phyloP scores from a whole-genome alignment of 345 rosid genomes.

The Lagerstroemia speciosa region DNA sequence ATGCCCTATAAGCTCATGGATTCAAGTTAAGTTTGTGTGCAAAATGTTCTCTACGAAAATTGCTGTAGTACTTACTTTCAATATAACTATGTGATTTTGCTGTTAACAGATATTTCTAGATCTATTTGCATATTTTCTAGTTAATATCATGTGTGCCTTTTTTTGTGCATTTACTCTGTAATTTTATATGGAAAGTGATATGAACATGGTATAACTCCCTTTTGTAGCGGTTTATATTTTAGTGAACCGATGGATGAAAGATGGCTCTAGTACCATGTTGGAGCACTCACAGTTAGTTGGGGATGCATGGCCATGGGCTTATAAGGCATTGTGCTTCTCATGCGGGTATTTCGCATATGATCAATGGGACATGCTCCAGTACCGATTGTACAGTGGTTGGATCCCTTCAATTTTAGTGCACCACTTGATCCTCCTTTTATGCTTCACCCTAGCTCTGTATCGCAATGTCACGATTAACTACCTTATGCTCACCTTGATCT shows the following conservation, averaged over 20 bases:
- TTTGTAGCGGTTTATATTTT: constrained; percentile 63
- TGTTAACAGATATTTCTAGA: background rate
- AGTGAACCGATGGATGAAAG: constrained; percentile 37
- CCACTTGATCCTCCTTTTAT: constrained; percentile 73
- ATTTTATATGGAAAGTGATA: background rate
- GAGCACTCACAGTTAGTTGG: constrained; percentile 61
- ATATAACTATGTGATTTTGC: background rate
- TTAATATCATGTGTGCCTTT: background rate
- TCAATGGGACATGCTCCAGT: constrained; percentile 84
- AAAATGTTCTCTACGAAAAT: background rate
- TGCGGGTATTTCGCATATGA: constrained; percentile 96
- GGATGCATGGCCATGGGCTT: constrained; percentile 73
- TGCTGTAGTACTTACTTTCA: background rate
- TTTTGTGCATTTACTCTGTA: background rate
- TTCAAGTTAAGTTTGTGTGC: too few relatives aligned
- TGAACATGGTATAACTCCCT: constrained; percentile 6
- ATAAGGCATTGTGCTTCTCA: constrained; percentile 71
- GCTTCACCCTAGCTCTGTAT: constrained; percentile 84
- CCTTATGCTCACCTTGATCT: constrained; percentile 72
- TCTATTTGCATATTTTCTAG: background rate
- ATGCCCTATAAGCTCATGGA: too few relatives aligned
- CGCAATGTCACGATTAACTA: constrained; percentile 80
- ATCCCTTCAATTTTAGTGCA: constrained; percentile 73
- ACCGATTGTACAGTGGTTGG: constrained; percentile 62
- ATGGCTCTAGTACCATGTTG: constrained; percentile 44